Evolutionary conservation across 2,329 filamentous ascomycete species (phyloP), one percentile per base, ranked within the genome.

Genomic region (Neonectria sp.): DNA sequence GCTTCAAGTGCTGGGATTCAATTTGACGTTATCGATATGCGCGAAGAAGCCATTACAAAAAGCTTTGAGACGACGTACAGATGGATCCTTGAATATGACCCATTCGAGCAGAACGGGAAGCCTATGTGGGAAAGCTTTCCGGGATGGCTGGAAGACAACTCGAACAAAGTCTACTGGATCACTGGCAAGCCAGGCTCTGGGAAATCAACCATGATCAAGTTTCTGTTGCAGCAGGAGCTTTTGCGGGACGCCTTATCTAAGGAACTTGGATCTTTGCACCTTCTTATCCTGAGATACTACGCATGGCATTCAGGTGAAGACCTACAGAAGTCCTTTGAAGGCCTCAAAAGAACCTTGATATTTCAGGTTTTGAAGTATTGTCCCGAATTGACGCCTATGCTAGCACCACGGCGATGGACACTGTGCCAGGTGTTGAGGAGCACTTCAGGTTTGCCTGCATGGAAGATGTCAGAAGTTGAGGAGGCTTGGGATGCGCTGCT

Each of bases 321-420:
- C 17, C 51, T 53, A 33, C 51, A 53, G 17, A 33, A 53, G 51
- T 53, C 51, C 8, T 35, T 53, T 15, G 25, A 53, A 35, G 51
- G 51, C 17, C 51, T 53, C 51, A 33, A 53, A 33, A 33, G 51
- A 33, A 33, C 51, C 9, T n/a, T 53, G 6, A 33, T 53, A 53
- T 33, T 9, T n/a, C 51, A 33, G 25, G 25, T 33, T 53, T n/a
- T 35, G 29, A 17, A 53, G 29, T 25, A 53, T n/a, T 13, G 8
- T 33, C 51, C 51, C 15, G 25, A 33, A 8, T 35, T 53, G n/a
- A n/a, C 51, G 15, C 17, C 25, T n/a, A 53, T 53, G 4, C 25
- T 33, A 9, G 51, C n/a, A 9, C 51, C 51, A 12, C 13, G 51
- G 33, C 29, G 51, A 13, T 53, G 51, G 51, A 17, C 51, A 53